Conservation (phyloP, 2,329 filamentous ascomycete species). For the Magnaporthiopsis incrustans region DNA sequence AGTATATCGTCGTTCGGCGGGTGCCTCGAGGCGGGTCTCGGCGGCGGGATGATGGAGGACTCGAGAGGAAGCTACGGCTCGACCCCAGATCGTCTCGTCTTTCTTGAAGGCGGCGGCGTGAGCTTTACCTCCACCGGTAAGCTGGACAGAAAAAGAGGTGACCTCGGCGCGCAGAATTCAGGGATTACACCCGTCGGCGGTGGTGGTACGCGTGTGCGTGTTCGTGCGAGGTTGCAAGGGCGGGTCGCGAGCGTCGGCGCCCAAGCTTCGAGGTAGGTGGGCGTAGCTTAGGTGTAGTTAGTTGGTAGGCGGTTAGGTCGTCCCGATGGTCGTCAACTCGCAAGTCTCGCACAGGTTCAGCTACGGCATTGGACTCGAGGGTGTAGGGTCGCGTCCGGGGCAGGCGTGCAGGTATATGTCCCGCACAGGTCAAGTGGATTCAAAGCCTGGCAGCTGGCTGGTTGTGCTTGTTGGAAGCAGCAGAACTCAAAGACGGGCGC, state of each 20-base stretch:
- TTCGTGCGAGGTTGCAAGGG: neutral
- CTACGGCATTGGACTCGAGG: conserved; percentile 1
- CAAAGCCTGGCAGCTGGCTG: neutral
- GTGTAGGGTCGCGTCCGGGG: neutral
- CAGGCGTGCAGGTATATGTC: neutral
- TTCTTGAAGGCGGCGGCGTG: neutral
- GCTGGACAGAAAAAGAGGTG: neutral
- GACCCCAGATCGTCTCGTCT: neutral
- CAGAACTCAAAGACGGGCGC: neutral
- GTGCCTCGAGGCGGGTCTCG: neutral
- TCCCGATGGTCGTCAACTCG: neutral
- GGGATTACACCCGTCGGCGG: neutral
- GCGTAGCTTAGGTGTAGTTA: no score
- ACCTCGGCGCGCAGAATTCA: neutral
- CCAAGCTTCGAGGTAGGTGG: neutral
- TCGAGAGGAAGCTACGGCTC: neutral
- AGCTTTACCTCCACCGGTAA: neutral
- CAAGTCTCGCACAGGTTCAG: neutral
- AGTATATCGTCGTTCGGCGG: neutral
- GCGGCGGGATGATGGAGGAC: neutral
- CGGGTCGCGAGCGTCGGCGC: neutral
- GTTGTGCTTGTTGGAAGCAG: neutral
- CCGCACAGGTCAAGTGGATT: neutral
- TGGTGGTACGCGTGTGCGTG: neutral
- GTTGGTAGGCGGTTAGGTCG: neutral